Conservation (phyloP, 1,139 yeast species). For the Geotrichum macrosporum region DNA sequence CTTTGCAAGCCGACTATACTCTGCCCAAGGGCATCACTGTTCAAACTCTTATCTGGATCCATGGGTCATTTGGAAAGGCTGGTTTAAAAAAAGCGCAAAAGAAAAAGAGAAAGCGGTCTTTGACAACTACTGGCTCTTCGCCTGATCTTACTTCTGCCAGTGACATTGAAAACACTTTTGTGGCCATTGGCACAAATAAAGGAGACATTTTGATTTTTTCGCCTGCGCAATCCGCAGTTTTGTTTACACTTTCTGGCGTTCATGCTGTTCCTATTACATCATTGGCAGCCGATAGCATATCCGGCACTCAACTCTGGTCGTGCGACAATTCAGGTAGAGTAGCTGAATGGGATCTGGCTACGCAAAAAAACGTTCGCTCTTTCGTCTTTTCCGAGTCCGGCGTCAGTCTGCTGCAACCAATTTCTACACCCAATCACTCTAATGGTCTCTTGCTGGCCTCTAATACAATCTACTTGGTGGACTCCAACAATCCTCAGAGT, state of each 20-base stretch:
- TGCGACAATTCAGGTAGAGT: constrained; percentile 60
- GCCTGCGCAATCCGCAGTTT: constrained; percentile 57
- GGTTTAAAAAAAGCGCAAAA: constrained; percentile 28
- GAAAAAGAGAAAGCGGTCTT: constrained; percentile 36
- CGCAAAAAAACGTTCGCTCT: constrained; percentile 42
- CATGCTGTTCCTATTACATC: constrained; percentile 52
- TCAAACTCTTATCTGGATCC: constrained; percentile 55
- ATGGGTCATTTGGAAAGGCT: constrained; percentile 22
- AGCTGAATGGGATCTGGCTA: constrained; percentile 58
- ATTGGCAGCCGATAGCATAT: constrained; percentile 40
- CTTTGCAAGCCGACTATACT: constrained; percentile 29
- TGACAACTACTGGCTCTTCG: constrained; percentile 18
- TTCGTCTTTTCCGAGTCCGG: constrained; percentile 43
- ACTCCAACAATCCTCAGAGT: constrained; percentile 30
- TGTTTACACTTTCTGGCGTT: constrained; percentile 50
- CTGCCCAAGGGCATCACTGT: constrained; percentile 55
- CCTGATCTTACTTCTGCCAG: neutral
- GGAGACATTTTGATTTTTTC: constrained; percentile 66
- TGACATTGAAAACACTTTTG: constrained; percentile 30
- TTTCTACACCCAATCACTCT: constrained; percentile 39
- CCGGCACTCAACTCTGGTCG: constrained; percentile 43
- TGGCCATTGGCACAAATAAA: constrained; percentile 62
- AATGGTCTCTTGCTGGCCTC: constrained; percentile 53
- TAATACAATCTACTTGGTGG: constrained; percentile 56
- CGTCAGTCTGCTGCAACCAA: constrained; percentile 35